Conservation (phyloP, 768 basidiomycete genomes). For the Russula earlei region DNA sequence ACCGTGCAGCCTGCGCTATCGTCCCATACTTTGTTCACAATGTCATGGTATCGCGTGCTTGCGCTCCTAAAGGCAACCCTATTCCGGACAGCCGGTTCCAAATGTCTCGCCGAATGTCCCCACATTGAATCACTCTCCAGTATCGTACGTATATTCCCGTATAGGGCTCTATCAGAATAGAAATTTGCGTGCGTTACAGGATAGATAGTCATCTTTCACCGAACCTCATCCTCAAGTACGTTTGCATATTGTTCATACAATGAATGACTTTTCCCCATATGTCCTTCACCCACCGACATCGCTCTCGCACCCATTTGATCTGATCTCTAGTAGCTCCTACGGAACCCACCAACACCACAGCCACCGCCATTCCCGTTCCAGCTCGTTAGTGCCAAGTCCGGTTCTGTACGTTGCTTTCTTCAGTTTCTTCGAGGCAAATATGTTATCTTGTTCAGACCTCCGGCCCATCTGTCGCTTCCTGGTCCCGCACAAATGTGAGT, state of each 20-base stretch:
- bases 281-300: not conserved
- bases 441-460: not conserved
- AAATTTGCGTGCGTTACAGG: not conserved
- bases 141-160: not conserved
- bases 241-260: not conserved
- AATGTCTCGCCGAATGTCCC: not conserved
- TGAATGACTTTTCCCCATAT: not conserved
- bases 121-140: not conserved
- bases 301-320: not conserved
- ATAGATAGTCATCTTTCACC: not conserved
- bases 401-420: not conserved
- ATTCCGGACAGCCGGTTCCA: not conserved
- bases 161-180: not conserved
- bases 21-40: not conserved
- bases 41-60: not conserved
- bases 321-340: not conserved
- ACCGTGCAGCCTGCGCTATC: not conserved
- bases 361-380: not conserved
- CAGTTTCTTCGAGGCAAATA: not conserved
- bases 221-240: slow-evolving; percentile 3
- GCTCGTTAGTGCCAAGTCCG: not conserved
- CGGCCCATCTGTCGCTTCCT: not conserved
- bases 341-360: not conserved
- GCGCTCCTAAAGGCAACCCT: not conserved
- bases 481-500: not conserved